Percentiles rank a stretch among this genome's conserved stretches.
phyloP scores from a whole-genome alignment of 192 early-diverging fungal species.

The Backusella morwellensis region DNA sequence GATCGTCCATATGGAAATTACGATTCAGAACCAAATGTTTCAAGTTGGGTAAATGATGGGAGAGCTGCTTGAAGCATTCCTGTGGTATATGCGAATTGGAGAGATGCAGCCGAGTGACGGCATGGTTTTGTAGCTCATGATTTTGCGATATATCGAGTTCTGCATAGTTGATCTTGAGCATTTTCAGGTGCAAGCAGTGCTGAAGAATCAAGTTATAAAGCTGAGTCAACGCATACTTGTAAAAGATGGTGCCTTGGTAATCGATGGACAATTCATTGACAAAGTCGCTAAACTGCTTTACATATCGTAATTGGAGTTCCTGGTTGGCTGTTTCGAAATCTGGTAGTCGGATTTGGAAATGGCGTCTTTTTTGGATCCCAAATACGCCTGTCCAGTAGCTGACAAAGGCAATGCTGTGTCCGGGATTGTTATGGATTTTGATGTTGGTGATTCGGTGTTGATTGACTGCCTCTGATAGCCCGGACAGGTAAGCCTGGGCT shows the following conservation, averaged over 20 bases:
- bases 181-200: background rate
- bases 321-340: background rate
- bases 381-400: background rate
- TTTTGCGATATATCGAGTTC: background rate
- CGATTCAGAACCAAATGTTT: background rate
- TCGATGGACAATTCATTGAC: constrained; percentile 5
- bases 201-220: background rate
- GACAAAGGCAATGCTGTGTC: background rate
- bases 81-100: background rate
- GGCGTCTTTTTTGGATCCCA: background rate
- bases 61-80: background rate
- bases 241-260: background rate
- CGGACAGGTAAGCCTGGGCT: background rate
- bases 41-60: background rate
- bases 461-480: background rate
- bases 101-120: background rate
- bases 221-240: background rate
- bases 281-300: background rate
- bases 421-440: background rate
- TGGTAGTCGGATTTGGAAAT: background rate
- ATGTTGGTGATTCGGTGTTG: background rate
- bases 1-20: background rate
- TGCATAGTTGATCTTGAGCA: background rate
- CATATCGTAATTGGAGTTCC: background rate
- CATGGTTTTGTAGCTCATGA: background rate